These are phyloP conservation scores for Nakazawaea ambrosiae DNA, from an alignment of 805 yeast genomes.

Conservation along the genomic window DNA sequence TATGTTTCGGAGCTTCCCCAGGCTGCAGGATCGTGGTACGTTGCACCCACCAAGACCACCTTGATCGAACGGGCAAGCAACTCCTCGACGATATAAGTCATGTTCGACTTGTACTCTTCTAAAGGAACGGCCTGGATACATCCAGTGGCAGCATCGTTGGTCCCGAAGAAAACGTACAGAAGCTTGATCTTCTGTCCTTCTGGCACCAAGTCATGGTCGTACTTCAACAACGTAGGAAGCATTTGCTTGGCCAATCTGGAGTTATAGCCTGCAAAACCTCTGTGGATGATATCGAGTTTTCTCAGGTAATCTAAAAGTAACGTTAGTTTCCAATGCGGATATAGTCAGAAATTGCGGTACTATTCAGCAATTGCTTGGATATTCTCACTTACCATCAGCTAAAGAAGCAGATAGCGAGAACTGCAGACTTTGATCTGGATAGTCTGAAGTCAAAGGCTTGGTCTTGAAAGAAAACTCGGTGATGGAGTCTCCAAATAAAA, in stretches of 20 bases:
- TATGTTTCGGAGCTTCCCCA: slow-evolving; percentile 32
- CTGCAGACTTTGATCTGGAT: no score
- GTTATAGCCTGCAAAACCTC: slow-evolving; percentile 79
- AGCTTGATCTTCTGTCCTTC: slow-evolving; percentile 26
- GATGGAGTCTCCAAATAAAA: slow-evolving; percentile 67
- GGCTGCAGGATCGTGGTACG: slow-evolving; percentile 37
- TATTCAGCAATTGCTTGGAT: no score
- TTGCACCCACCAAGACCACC: slow-evolving; percentile 60
- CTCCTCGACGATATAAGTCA: slow-evolving; percentile 31
- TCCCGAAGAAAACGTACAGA: slow-evolving; percentile 67
- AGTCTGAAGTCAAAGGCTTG: no score
- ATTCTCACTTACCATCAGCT: no score
- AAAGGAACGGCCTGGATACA: slow-evolving; percentile 50
- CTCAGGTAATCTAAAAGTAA: slow-evolving; percentile 53
- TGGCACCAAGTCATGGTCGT: slow-evolving; percentile 32
- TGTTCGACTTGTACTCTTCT: slow-evolving; percentile 41
- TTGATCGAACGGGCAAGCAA: slow-evolving; percentile 36
- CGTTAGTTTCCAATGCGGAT: no score
- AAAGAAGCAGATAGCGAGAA: no score
- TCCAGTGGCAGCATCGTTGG: slow-evolving; percentile 59
- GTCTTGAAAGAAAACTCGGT: slow-evolving; percentile 47
- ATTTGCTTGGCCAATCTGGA: slow-evolving; percentile 50
- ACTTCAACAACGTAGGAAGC: slow-evolving; percentile 39
- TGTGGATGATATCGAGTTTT: slow-evolving; percentile 55
- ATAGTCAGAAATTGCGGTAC: no score